A percentile compares a stretch with the other conserved stretches of the same genome.
Conservation (phyloP, 495 filamentous ascomycete genomes). For the Podospora comata region DNA sequence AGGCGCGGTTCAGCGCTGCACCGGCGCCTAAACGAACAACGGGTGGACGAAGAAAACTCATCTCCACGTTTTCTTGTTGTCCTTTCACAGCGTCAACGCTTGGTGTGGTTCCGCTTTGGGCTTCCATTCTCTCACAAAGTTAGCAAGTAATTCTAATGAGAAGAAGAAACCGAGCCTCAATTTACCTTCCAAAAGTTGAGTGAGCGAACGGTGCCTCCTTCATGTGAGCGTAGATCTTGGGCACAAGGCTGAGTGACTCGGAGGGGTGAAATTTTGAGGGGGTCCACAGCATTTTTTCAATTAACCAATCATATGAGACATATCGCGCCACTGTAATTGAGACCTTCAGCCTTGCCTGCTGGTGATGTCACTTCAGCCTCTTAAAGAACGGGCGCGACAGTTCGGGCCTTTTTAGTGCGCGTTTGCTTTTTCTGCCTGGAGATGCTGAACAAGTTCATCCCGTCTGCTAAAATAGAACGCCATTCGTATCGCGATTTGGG, state of each 20-base stretch:
- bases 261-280: slow-evolving; percentile 2
- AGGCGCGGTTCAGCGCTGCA: slow-evolving; percentile 75
- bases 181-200: neutral
- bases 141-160: neutral
- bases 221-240: neutral
- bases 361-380: slow-evolving; percentile 1
- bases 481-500: neutral
- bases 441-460: neutral
- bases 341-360: neutral
- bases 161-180: neutral
- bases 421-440: neutral
- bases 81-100: neutral
- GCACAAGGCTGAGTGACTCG: slow-evolving; percentile 2
- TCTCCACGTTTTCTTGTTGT: slow-evolving; percentile 21
- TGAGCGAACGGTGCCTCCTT: neutral
- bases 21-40: slow-evolving; percentile 61
- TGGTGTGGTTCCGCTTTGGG: neutral
- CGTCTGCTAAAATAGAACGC: neutral
- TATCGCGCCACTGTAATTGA: neutral
- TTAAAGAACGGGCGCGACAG: neutral
- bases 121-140: neutral
- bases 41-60: slow-evolving; percentile 68
- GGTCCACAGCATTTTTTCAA: neutral
- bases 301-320: neutral
- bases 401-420: neutral